These are phyloP conservation scores for Pilasporangium apinafurcum DNA, from an alignment of 352 stramenopile species.

Conservation along the genomic window DNA sequence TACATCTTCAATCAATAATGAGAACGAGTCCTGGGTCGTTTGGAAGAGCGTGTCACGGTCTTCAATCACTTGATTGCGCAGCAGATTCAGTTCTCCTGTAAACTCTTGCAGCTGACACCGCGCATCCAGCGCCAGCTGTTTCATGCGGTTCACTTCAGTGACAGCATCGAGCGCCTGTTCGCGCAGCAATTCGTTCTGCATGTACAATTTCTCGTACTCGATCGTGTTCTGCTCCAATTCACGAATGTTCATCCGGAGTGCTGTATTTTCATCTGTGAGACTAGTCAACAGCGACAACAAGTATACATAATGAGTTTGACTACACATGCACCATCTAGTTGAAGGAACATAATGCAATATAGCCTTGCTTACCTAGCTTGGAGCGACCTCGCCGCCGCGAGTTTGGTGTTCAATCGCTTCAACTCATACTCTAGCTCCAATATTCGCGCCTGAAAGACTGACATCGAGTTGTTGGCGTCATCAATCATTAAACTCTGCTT, in stretches of 20 bases:
- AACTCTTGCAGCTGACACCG: constrained; percentile 25
- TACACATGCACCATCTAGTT: no score
- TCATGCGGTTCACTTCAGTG: constrained; percentile 35
- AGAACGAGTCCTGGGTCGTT: constrained; percentile 35
- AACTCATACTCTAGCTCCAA: constrained; percentile 66
- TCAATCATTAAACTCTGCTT: constrained; percentile 9
- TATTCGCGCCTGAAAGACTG: constrained; percentile 48
- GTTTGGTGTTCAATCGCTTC: constrained; percentile 59
- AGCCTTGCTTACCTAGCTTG: constrained; percentile 21
- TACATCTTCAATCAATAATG: constrained; percentile 32
- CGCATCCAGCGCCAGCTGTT: constrained; percentile 20
- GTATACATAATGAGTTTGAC: neutral
- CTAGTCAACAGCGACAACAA: constrained; percentile 3
- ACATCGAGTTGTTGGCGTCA: constrained; percentile 16
- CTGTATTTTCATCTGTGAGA: constrained; percentile 67
- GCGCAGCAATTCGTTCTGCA: constrained; percentile 60
- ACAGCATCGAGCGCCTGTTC: constrained; percentile 39
- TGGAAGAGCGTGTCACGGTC: constrained; percentile 22
- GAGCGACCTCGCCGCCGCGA: constrained; percentile 38
- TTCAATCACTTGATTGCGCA: constrained; percentile 34
- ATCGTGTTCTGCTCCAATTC: constrained; percentile 40
- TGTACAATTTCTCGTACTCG: constrained; percentile 38
- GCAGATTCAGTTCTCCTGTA: constrained; percentile 20
- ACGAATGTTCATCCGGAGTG: constrained; percentile 36
- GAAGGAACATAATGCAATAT: neutral